A percentile compares a stretch with the other conserved stretches of the same genome.
Evolutionary conservation across 2,329 filamentous ascomycete genomes (phyloP).

Genomic region (Coniochaeta sp.): DNA sequence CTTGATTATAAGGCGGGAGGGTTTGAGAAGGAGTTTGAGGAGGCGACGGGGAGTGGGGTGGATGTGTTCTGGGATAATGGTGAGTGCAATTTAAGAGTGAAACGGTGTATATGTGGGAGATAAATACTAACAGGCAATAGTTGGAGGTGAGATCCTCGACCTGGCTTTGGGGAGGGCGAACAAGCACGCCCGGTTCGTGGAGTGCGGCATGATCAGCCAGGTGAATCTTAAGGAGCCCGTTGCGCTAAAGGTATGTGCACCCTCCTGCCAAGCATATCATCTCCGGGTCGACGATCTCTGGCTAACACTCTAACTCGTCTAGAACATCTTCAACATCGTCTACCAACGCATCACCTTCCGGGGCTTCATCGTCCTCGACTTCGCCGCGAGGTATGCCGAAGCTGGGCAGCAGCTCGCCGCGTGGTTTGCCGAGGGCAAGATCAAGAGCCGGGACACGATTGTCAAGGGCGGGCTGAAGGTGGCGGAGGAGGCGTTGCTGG

Average conservation of each 20-base stretch:
- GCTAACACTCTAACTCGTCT: too few species aligned
- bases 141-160: conserved; percentile 65
- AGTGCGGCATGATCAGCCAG: conserved; percentile 64
- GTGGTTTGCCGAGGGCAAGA: conserved; percentile 66
- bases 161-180: conserved; percentile 58
- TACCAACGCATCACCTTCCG: conserved; percentile 48
- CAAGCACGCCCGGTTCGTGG: conserved; percentile 56
- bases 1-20: conserved; percentile 48
- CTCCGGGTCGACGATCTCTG: too few species aligned
- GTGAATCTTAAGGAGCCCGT: too few species aligned
- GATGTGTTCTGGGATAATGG: conserved; percentile 68
- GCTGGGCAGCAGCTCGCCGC: conserved; percentile 55
- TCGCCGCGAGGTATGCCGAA: conserved; percentile 44
- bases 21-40: conserved; percentile 43
- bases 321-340: conserved; percentile 20
- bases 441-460: conserved; percentile 66
- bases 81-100: conserved; percentile 8
- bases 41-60: conserved; percentile 44
- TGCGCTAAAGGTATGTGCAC: too few species aligned
- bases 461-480: conserved; percentile 59
- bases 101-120: neutral
- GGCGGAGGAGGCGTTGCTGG: conserved; percentile 56
- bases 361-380: conserved; percentile 71
- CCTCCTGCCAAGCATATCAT: too few species aligned
- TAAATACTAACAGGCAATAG: conserved; percentile 20